phyloP scores from a whole-genome alignment of 1,284 basidiomycete genomes.

The Cryptococcus deneoformans region DNA sequence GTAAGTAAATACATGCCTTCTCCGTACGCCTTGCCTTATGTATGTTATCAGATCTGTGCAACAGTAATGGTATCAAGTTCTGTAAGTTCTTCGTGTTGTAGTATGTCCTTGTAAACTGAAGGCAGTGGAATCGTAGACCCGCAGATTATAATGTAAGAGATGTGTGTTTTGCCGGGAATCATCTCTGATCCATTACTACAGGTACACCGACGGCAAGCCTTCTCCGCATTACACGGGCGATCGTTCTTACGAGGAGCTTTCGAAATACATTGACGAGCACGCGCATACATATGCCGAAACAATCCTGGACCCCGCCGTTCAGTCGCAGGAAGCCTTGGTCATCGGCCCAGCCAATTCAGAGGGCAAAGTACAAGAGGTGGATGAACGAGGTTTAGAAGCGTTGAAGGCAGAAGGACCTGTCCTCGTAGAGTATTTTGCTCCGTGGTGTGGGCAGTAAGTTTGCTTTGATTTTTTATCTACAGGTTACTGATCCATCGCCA shows the following conservation, averaged over 20 bases:
- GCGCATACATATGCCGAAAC: constrained; percentile 41
- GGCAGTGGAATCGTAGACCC: constrained; percentile 55
- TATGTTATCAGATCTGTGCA: constrained; percentile 66
- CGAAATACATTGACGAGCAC: constrained; percentile 55
- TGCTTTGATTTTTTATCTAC: constrained; percentile 2
- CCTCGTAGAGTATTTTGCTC: constrained; percentile 88
- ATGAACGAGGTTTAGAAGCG: constrained; percentile 55
- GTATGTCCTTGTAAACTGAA: background rate
- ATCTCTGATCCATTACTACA: constrained; percentile 6
- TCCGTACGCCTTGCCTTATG: background rate
- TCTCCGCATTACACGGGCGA: constrained; percentile 60
- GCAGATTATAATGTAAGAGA: constrained; percentile 65
- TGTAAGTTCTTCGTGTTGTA: constrained; percentile 47
- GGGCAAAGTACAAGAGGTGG: constrained; percentile 63
- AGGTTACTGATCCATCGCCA: background rate
- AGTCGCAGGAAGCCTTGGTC: constrained; percentile 15
- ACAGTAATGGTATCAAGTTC: constrained; percentile 62
- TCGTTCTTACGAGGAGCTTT: constrained; percentile 56
- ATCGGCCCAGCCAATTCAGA: constrained; percentile 54
- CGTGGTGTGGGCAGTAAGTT: constrained; percentile 78
- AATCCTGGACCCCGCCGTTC: constrained; percentile 9
- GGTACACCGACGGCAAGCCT: constrained; percentile 60
- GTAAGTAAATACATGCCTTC: constrained; percentile 52
- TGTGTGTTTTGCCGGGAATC: background rate
- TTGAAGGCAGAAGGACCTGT: constrained; percentile 61